phyloP scores from a whole-genome alignment of 331 rosid species.

The Quercus tomentella region DNA sequence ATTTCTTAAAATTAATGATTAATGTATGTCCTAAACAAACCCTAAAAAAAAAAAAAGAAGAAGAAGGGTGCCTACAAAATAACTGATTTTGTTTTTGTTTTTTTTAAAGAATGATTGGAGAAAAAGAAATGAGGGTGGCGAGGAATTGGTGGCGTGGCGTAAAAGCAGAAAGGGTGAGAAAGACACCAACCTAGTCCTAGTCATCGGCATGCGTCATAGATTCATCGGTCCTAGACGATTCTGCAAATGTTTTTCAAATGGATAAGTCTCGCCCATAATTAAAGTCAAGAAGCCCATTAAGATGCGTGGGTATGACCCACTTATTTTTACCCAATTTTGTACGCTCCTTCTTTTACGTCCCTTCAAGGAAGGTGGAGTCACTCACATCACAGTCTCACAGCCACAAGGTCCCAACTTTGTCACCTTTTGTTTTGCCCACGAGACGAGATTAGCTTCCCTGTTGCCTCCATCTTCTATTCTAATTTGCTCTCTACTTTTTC shows the following conservation, averaged over 20 bases:
- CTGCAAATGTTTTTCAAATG: constrained; percentile 2
- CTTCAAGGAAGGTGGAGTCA: constrained; percentile 27
- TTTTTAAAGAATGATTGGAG: too few relatives aligned
- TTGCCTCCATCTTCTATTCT: too few relatives aligned
- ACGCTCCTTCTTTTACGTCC: not conserved
- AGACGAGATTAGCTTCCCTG: too few relatives aligned
- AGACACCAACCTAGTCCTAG: not conserved
- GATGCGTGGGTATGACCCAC: not conserved
- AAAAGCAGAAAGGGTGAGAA: not conserved
- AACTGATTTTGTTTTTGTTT: too few relatives aligned
- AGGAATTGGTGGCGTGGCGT: not conserved
- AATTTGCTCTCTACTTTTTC: too few relatives aligned
- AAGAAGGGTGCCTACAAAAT: too few relatives aligned
- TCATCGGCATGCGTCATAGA: not conserved
- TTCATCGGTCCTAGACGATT: constrained; percentile 34
- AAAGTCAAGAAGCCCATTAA: constrained; percentile 20
- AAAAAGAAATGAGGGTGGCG: too few relatives aligned
- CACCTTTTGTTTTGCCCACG: too few relatives aligned
- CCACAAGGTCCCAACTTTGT: too few relatives aligned
- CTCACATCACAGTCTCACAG: not conserved
- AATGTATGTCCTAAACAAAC: too few relatives aligned
- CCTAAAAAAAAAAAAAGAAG: too few relatives aligned
- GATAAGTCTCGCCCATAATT: constrained; percentile 27
- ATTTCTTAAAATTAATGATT: too few relatives aligned
- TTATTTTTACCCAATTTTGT: not conserved